Conservation (phyloP, 2,329 filamentous ascomycete genomes). For the Amesomyces nigricolor region DNA sequence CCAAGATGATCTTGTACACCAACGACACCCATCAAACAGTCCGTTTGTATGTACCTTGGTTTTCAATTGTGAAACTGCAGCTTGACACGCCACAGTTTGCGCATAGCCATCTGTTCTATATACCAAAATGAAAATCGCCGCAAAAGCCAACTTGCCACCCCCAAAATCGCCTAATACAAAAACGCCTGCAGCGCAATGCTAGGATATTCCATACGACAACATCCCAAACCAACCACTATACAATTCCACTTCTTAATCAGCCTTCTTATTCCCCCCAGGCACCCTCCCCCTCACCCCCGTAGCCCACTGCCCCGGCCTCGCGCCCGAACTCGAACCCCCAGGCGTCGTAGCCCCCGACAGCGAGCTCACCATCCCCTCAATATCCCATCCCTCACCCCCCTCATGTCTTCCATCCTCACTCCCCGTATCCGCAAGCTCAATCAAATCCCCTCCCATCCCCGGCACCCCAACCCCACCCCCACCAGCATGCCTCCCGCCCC, state of each 20-base stretch:
- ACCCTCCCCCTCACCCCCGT: slow-evolving; percentile 29
- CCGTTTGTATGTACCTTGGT: not conserved
- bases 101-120: slow-evolving; percentile 8
- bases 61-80: not conserved
- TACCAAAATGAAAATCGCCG: slow-evolving; percentile 9
- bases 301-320: slow-evolving; percentile 35
- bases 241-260: slow-evolving; percentile 32
- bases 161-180: not conserved
- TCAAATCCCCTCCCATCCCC: slow-evolving; percentile 25
- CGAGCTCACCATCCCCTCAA: slow-evolving; percentile 15
- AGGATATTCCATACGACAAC: slow-evolving; percentile 13
- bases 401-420: slow-evolving; percentile 25
- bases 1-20: too few relatives aligned
- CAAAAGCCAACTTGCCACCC: not conserved
- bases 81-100: not conserved
- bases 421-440: slow-evolving; percentile 29
- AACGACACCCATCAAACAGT: too few relatives aligned
- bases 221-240: not conserved
- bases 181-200: slow-evolving; percentile 21
- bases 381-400: not conserved
- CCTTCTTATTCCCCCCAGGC: slow-evolving; percentile 40
- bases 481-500: slow-evolving; percentile 10
- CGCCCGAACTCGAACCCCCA: slow-evolving; percentile 33
- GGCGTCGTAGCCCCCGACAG: slow-evolving; percentile 7
- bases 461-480: slow-evolving; percentile 20